phyloP scores from a whole-genome alignment of 371 early-diverging fungal genomes.

The Lichtheimia ramosa region DNA sequence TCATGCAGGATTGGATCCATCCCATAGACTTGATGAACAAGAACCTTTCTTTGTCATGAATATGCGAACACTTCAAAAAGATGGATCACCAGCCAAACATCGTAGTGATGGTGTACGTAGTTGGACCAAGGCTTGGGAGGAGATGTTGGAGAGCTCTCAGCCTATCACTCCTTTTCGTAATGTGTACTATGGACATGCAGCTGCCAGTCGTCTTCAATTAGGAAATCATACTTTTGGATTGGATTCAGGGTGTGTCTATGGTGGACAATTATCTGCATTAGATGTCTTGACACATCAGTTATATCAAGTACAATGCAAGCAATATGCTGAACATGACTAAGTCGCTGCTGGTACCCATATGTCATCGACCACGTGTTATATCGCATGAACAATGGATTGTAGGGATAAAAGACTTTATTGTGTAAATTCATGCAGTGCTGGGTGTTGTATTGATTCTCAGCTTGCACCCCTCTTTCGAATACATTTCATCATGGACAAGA shows the following conservation, averaged over 20 bases:
- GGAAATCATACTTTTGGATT: constrained; percentile 58
- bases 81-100: constrained; percentile 29
- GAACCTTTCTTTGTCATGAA: constrained; percentile 60
- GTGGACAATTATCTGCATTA: constrained; percentile 58
- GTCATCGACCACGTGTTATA: too few relatives aligned
- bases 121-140: constrained; percentile 56
- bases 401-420: too few relatives aligned
- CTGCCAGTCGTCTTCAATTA: constrained; percentile 58
- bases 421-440: too few relatives aligned
- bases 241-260: constrained; percentile 75
- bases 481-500: too few relatives aligned
- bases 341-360: background rate
- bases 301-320: constrained; percentile 31
- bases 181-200: constrained; percentile 73
- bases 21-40: constrained; percentile 24
- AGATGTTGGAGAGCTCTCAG: constrained; percentile 15
- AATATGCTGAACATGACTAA: constrained; percentile 1
- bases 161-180: constrained; percentile 12
- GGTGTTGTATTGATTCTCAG: background rate
- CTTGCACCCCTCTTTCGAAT: background rate
- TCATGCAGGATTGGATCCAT: constrained; percentile 71
- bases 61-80: constrained; percentile 52
- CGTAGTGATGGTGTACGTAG: constrained; percentile 6
- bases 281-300: constrained; percentile 26
- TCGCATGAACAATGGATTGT: too few relatives aligned